phyloP scores from a whole-genome alignment of 106 monocot genomes.

The Platanthera guangdongensis region DNA sequence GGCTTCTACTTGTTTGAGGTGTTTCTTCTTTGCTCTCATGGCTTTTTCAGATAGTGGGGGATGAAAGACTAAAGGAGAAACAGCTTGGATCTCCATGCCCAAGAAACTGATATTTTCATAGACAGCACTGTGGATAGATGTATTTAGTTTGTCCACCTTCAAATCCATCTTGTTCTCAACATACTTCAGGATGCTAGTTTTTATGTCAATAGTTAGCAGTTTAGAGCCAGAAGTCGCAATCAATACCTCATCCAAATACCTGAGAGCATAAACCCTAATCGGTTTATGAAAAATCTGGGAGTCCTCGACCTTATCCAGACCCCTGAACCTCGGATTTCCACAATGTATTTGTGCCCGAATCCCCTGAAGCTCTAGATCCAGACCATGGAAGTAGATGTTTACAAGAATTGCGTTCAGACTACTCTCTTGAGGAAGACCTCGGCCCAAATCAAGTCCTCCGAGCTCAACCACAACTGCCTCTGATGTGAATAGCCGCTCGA shows the following conservation, averaged over 20 bases:
- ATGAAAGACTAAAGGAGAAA: constrained; percentile 64
- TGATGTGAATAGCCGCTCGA: constrained; percentile 36
- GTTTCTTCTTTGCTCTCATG: constrained; percentile 78
- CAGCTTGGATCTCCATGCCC: constrained; percentile 89
- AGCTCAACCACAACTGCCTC: constrained; percentile 44
- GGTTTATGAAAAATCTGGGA: constrained; percentile 63
- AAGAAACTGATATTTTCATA: constrained; percentile 80
- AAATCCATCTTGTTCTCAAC: constrained; percentile 52
- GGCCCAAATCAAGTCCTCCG: constrained; percentile 52
- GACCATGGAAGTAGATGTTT: constrained; percentile 68
- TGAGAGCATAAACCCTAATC: constrained; percentile 66
- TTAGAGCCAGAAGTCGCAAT: constrained; percentile 75
- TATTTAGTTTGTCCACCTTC: constrained; percentile 46
- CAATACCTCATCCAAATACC: constrained; percentile 89
- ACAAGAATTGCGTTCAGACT: constrained; percentile 41
- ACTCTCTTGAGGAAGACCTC: constrained; percentile 76
- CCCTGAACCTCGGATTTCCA: constrained; percentile 36
- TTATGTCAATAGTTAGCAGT: constrained; percentile 51
- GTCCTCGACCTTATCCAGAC: constrained; percentile 4
- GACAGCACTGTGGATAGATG: constrained; percentile 75
- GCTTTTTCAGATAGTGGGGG: constrained; percentile 91
- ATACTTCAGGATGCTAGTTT: constrained; percentile 46
- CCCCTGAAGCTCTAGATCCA: constrained; percentile 55
- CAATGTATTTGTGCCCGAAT: constrained; percentile 49
- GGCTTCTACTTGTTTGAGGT: constrained; percentile 69